Evolutionary conservation across 495 filamentous ascomycete species (phyloP).

Genomic region (Annulohypoxylon nitens): DNA sequence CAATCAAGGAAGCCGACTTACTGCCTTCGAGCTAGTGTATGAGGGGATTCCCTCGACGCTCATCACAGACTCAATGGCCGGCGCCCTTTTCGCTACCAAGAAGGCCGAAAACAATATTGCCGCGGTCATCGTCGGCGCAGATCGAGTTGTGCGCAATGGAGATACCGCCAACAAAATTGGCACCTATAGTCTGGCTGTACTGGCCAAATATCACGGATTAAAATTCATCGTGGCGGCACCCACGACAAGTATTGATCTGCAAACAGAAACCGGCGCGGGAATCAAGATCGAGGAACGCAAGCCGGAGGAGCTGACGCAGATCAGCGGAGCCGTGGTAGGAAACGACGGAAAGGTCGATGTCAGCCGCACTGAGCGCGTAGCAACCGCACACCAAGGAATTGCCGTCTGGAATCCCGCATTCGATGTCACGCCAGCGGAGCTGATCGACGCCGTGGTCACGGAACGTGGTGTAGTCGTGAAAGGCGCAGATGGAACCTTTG

Average conservation of each 20-base stretch:
- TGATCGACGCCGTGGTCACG: conserved; percentile 95
- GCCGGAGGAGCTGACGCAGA: conserved; percentile 79
- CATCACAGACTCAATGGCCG: conserved; percentile 97
- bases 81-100: conserved; percentile 75
- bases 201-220: conserved; percentile 85
- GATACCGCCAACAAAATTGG: conserved; percentile 99
- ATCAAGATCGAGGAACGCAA: conserved; percentile 92
- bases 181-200: conserved; percentile 90
- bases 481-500: conserved; percentile 77
- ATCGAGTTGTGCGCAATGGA: conserved; percentile 94
- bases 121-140: conserved; percentile 93
- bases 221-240: conserved; percentile 97
- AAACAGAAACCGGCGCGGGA: conserved; percentile 76
- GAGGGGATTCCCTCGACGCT: conserved; percentile 93
- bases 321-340: conserved; percentile 77
- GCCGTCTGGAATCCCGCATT: conserved; percentile 96
- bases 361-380: conserved; percentile 72
- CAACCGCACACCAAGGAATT: conserved; percentile 84
- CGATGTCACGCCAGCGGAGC: conserved; percentile 85
- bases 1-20: conserved; percentile 95
- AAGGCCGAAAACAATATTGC: conserved; percentile 71
- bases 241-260: conserved; percentile 91
- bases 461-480: conserved; percentile 91
- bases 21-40: conserved; percentile 94
- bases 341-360: conserved; percentile 64